phyloP scores from a whole-genome alignment of 306 rosid species.

The Gleditsia sinensis region DNA sequence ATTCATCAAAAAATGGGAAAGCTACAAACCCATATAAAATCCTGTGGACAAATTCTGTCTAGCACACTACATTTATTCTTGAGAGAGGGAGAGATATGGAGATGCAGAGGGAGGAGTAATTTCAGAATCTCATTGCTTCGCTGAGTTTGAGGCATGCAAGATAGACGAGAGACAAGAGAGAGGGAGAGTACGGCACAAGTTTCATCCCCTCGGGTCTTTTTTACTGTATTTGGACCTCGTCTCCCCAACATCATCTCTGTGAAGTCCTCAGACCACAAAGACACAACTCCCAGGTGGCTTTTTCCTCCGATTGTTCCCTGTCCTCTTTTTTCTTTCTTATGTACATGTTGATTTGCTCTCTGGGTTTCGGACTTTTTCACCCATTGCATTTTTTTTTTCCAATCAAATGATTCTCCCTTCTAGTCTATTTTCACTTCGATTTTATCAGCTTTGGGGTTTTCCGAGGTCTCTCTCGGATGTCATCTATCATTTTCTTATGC shows the following conservation, averaged over 20 bases:
- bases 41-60: conserved; percentile 50
- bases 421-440: conserved; percentile 20
- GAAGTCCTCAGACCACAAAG: conserved; percentile 38
- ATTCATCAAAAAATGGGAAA: conserved; percentile 40
- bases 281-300: conserved; percentile 49
- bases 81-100: conserved; percentile 40
- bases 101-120: conserved; percentile 51
- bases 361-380: conserved; percentile 28
- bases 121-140: conserved; percentile 89
- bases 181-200: conserved; percentile 61
- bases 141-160: conserved; percentile 90
- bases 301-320: conserved; percentile 1
- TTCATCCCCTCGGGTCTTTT: conserved; percentile 40
- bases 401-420: neutral
- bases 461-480: conserved; percentile 5
- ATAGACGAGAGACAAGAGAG: conserved; percentile 20
- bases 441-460: conserved; percentile 4
- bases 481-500: conserved; percentile 23
- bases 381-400: neutral
- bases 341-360: too few relatives aligned
- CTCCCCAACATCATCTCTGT: conserved; percentile 37
- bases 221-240: conserved; percentile 49
- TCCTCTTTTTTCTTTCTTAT: neutral
- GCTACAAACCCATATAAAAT: conserved; percentile 38
- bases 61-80: conserved; percentile 30